Conservation (phyloP, 345 rosid species). For the Eucalyptus viminalis region DNA sequence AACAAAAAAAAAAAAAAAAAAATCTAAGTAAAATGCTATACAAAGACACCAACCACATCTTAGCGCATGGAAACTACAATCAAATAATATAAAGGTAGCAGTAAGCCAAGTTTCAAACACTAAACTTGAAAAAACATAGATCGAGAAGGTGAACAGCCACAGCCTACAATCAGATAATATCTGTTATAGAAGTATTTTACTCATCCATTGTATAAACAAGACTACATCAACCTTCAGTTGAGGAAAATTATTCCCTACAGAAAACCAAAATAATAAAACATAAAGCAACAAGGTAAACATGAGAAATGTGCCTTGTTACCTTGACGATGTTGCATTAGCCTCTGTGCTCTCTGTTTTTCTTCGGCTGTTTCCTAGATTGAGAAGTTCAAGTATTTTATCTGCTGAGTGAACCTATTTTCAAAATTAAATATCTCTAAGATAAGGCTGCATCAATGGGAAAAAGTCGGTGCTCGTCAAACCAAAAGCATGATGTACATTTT, state of each 20-base stretch:
- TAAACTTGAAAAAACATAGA: not conserved
- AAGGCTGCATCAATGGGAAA: not conserved
- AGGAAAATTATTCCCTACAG: not conserved
- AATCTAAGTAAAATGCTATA: not conserved
- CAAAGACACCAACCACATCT: not conserved
- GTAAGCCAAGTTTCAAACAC: not conserved
- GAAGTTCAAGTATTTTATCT: conserved; percentile 81
- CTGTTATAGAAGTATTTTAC: not conserved
- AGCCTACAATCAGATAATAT: not conserved
- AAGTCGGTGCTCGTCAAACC: not conserved
- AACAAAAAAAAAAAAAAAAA: not conserved
- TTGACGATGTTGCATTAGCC: conserved; percentile 83
- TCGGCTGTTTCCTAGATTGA: conserved; percentile 86
- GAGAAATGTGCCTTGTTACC: conserved; percentile 16
- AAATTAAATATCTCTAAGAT: not conserved
- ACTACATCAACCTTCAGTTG: not conserved
- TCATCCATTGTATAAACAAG: not conserved
- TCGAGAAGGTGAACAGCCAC: not conserved
- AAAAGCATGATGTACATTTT: not conserved
- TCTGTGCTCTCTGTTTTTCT: conserved; percentile 94
- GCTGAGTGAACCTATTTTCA: conserved; percentile 68
- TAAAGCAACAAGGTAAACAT: not conserved
- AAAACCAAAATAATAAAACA: not conserved
- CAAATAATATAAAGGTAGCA: not conserved
- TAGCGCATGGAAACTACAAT: not conserved